Conservation (phyloP, 257 asterid species). For the Misopates orontium region DNA sequence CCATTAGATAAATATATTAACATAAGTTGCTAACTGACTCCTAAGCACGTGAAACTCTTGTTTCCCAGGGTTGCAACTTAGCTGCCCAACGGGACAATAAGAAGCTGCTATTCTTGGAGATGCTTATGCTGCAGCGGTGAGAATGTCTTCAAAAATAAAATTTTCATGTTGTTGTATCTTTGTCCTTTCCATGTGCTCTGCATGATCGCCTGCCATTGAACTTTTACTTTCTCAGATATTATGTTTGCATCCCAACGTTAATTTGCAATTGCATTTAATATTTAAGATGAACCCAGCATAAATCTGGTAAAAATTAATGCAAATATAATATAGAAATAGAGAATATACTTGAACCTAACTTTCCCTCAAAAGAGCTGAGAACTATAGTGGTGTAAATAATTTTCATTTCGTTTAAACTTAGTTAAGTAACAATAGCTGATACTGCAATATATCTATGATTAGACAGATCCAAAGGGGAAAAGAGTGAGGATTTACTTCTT, state of each 20-base stretch:
- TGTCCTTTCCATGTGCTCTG: neutral
- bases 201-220: neutral
- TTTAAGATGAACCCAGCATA: neutral
- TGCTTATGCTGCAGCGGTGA: slow-evolving; percentile 67
- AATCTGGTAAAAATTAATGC: neutral
- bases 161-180: slow-evolving; percentile 15
- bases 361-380: neutral
- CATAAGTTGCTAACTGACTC: neutral
- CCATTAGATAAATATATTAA: neutral
- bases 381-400: neutral
- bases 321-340: slow-evolving; percentile 14
- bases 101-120: slow-evolving; percentile 69
- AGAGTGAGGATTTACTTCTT: slow-evolving; percentile 49
- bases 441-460: slow-evolving; percentile 20
- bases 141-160: slow-evolving; percentile 20
- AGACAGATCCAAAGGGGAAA: slow-evolving; percentile 44
- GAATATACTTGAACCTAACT: neutral
- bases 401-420: neutral
- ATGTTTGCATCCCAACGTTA: neutral
- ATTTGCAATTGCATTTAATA: no score
- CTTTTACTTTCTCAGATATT: neutral
- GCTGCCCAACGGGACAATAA: slow-evolving; percentile 58
- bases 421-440: slow-evolving; percentile 1
- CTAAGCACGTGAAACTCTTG: slow-evolving; percentile 21
- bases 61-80: slow-evolving; percentile 85